These are phyloP conservation scores for Caloboletus inedulis DNA, from an alignment of 1,284 basidiomycete species.

Conservation along the genomic window DNA sequence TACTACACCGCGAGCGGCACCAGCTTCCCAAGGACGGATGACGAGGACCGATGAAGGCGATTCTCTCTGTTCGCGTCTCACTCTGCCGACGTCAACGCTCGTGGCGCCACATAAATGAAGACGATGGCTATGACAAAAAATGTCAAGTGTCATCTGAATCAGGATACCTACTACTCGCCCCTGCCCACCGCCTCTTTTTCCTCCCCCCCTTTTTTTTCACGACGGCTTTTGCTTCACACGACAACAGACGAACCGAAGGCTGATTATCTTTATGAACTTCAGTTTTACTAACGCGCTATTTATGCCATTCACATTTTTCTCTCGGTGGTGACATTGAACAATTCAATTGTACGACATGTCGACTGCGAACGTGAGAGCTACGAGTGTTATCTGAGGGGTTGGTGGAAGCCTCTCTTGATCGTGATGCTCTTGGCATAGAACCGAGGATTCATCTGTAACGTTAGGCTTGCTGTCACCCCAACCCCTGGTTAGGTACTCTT, in stretches of 20 bases:
- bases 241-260: slow-evolving; percentile 8
- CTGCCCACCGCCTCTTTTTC: neutral
- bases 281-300: slow-evolving; percentile 19
- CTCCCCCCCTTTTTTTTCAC: neutral
- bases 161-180: neutral
- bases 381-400: neutral
- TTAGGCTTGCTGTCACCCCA: neutral
- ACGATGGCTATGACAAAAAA: neutral
- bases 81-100: neutral
- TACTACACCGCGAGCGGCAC: slow-evolving; percentile 19
- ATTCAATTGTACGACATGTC: slow-evolving; percentile 1
- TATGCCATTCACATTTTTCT: slow-evolving; percentile 24
- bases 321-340: neutral
- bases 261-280: slow-evolving; percentile 28
- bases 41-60: slow-evolving; percentile 9
- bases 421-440: neutral
- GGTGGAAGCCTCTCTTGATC: neutral
- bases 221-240: neutral
- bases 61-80: neutral
- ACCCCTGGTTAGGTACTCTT: no score
- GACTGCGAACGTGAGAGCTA: slow-evolving; percentile 11
- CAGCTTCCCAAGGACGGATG: slow-evolving; percentile 6
- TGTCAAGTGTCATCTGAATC: neutral
- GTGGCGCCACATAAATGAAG: neutral
- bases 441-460: neutral